Base-by-base conservation (phyloP, 371 early-diverging fungal species). In the Choanephora cucurbitarum region DNA sequence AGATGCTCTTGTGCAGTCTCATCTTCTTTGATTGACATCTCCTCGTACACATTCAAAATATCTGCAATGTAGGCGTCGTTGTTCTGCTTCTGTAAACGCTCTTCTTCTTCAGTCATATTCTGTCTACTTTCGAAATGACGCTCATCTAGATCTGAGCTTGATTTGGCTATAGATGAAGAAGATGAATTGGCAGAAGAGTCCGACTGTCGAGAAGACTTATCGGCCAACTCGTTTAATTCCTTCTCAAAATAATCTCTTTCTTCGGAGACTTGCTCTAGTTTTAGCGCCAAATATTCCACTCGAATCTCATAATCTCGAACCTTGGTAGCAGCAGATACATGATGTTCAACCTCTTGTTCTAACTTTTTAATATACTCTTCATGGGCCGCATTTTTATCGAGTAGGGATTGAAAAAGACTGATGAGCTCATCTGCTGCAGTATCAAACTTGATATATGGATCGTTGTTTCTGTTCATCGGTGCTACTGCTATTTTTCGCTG, bases 241-340 rank as follows among this genome's bases (percentile, higher is more conserved):
- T 66, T 61, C 48, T 72, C 70, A 41, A 70, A 57, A 15, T 46
- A 43, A 40, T 74, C 75, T 55, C 71, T 66, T 51, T 78, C 75
- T 47, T 70, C 67, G 5, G 75, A 66, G 1, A 70, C 60, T 33
- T 74, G 78, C 17, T 74, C 75, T 17, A 76, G 50, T 39, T 72
- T 70, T n/a, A 67, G 58, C 5, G 71, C 65, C 17, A 76, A 50
- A 33, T 72, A 76, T 48, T 73, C 73, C 9, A 76, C 71, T 22
- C 77, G 69, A 8, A 76, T 73, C 33, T 76, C 73, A 43, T 70
- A 72, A 45, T 76, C 76, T 22, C 76, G 48, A 3, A 70, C 73
- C 60, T 76, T 76, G 4, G 76, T 76, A 1, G 68, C 47, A 50
- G 67, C 72, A 10, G 66, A 64, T n/a, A 58, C 56, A 33, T 59